Evolutionary conservation across 176 grass and related monocot species (phyloP), one percentile per base, ranked within the genome.

Genomic region (Elaeis guineensis): DNA sequence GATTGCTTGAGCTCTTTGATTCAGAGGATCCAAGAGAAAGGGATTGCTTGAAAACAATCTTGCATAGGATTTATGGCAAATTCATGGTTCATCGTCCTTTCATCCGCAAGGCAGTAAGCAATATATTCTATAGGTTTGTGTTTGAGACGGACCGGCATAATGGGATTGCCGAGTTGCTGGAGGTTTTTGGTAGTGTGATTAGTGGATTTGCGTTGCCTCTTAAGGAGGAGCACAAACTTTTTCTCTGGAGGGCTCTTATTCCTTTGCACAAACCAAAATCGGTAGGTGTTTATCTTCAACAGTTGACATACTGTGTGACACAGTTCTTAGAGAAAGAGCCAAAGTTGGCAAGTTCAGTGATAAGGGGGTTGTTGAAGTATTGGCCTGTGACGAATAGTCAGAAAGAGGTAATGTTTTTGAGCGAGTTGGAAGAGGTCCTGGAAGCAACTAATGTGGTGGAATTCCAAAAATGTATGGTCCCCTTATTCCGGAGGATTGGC

Each of bases 351-450:
- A 81, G 78, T 28, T 86, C 79, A 32, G 74, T 98, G 35, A 76
- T 93, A 23, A 61, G 72, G 17, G 94, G 94, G 57, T 51, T 98
- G 57, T 66, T 98, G 50, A 98, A 69, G 67, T 98, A 89, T 83
- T 98, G 88, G 94, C 88, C 94, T 0, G 59, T 98, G 55, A 98
- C 88, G 64, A 98, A 83, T 73, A 79, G 88, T 75, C 94, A 98
- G 73, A 98, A 98, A 77, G 94, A 98, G 57, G 84, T 98, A 63
- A 98, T 98, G 94, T 89, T 98, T 83, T 72, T 98, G 51, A 93
- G 94, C 58, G 88, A 93, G 72, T 70, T 98, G 0, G 88, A 98
- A 77, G 94, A 98, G 79, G 78, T 89, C 59, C 76, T 98, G 60
- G 93, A 98, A 57, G 72, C 85, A 51, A 93, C 82, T 22, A 89